Conservation (phyloP, 768 basidiomycete genomes). For the Naganishia onofrii region DNA sequence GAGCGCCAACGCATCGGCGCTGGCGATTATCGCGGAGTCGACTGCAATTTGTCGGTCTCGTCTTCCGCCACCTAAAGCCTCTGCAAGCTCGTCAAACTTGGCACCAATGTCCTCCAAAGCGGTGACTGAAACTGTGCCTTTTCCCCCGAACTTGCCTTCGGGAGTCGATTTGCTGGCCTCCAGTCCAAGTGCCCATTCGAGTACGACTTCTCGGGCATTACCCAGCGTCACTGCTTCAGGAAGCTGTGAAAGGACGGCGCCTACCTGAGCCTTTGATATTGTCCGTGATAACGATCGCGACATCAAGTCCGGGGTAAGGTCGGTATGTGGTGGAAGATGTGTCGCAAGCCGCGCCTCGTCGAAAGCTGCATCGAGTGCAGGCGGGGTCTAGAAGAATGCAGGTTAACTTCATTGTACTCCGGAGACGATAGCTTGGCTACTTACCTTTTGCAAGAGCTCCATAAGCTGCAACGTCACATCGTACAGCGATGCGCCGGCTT, state of each 20-base stretch:
- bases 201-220: conserved; percentile 48
- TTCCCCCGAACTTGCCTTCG: conserved; percentile 40
- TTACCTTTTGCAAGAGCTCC: conserved; percentile 47
- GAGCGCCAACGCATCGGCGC: conserved; percentile 38
- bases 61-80: neutral
- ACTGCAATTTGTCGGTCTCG: neutral
- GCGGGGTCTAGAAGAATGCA: conserved; percentile 16
- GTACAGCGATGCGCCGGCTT: conserved; percentile 45
- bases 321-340: conserved; percentile 47
- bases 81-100: conserved; percentile 22
- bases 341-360: conserved; percentile 44
- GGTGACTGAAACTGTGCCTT: conserved; percentile 44
- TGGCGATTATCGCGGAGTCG: neutral
- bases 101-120: conserved; percentile 39
- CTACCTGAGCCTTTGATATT: conserved; percentile 39
- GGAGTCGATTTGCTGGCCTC: conserved; percentile 36
- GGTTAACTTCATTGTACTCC: neutral
- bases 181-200: conserved; percentile 44
- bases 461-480: conserved; percentile 47
- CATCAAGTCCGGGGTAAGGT: conserved; percentile 49
- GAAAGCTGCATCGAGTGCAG: conserved; percentile 35
- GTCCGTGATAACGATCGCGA: conserved; percentile 41
- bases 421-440: conserved; percentile 9
- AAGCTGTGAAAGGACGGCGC: conserved; percentile 42
- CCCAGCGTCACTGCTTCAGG: conserved; percentile 39